phyloP scores from a whole-genome alignment of 495 filamentous ascomycete genomes.

The Trypethelium eluteriae region DNA sequence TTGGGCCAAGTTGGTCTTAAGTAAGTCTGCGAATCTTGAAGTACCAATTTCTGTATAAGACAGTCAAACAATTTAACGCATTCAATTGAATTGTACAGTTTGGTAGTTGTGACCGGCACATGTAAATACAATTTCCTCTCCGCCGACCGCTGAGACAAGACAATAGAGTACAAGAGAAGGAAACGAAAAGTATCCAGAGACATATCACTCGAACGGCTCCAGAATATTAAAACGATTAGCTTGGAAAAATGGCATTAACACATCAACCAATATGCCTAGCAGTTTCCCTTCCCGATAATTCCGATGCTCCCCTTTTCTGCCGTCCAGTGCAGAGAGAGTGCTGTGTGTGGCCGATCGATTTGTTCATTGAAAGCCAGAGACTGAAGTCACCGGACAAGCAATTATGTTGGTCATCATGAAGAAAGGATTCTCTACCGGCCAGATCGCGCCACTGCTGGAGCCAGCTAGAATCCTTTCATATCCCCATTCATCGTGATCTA shows the following conservation, averaged over 20 bases:
- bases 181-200: neutral
- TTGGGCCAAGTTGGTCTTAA: too few species aligned
- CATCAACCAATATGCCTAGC: neutral
- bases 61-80: neutral
- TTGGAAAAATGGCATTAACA: slow-evolving; percentile 5
- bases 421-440: neutral
- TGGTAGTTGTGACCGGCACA: slow-evolving; percentile 8
- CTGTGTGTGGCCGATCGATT: neutral
- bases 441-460: neutral
- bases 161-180: slow-evolving; percentile 7
- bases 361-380: neutral
- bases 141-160: neutral
- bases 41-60: neutral
- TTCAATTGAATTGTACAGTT: neutral
- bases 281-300: neutral
- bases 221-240: slow-evolving; percentile 4
- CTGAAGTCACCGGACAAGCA: neutral
- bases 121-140: slow-evolving; percentile 1
- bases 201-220: neutral
- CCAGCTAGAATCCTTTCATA: slow-evolving; percentile 1
- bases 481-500: neutral
- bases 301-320: neutral
- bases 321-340: slow-evolving; percentile 4
- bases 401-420: slow-evolving; percentile 6
- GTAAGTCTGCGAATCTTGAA: too few species aligned